Percentiles rank a stretch among this genome's conserved stretches.
Evolutionary conservation across 768 basidiomycete species (phyloP).

Genomic region (Auriscalpium microsporum): DNA sequence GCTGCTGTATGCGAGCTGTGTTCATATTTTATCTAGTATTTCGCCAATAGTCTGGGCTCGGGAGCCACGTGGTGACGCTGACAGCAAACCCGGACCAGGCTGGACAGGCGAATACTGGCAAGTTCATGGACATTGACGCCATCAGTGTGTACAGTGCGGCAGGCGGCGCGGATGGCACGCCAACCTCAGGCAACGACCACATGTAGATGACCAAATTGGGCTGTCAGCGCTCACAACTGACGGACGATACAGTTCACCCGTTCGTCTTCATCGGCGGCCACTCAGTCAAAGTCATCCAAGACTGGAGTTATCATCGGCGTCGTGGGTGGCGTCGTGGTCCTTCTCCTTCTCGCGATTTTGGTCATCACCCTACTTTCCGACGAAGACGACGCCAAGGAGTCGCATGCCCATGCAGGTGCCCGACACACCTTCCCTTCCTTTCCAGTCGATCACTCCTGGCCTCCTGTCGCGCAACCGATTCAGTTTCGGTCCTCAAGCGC

Average conservation of each 20-base stretch:
- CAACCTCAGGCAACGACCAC: neutral
- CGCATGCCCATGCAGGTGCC: neutral
- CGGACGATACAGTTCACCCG: too few relatives aligned
- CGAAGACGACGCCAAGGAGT: neutral
- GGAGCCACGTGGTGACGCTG: slow-evolving; percentile 32
- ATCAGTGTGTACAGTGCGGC: slow-evolving; percentile 3
- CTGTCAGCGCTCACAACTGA: too few relatives aligned
- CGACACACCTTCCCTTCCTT: slow-evolving; percentile 1
- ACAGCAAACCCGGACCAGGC: slow-evolving; percentile 21
- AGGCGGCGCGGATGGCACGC: neutral
- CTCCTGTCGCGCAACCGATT: neutral
- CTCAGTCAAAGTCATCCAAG: neutral
- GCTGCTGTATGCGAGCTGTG: too few relatives aligned
- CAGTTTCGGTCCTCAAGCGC: neutral
- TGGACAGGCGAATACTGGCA: neutral
- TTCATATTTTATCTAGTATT: slow-evolving; percentile 25
- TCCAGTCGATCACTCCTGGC: neutral
- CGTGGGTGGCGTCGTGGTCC: neutral
- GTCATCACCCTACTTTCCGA: slow-evolving; percentile 1
- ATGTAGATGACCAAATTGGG: neutral
- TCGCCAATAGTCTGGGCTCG: slow-evolving; percentile 29
- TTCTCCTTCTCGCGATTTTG: neutral
- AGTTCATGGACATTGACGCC: slow-evolving; percentile 6
- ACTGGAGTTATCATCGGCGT: neutral
- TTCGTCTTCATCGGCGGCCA: too few relatives aligned